Base-by-base conservation (phyloP, 2,329 filamentous ascomycete species). In the Helminthosporium solani region DNA sequence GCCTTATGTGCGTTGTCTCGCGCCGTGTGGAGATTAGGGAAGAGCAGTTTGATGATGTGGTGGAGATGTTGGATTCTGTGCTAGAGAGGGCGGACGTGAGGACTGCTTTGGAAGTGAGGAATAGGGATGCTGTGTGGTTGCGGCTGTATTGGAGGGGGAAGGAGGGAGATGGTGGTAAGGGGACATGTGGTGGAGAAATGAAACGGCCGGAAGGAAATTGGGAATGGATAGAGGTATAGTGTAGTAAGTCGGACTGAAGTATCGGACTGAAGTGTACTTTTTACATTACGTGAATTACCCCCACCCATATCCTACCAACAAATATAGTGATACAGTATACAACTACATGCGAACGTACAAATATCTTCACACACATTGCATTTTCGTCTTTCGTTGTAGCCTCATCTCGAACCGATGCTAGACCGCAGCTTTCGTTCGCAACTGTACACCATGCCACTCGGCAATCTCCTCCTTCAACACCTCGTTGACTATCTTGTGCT, bases 361-460 rank as follows among this genome's bases (percentile, higher is more conserved):
- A 14, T 31, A n/a, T 31, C 14, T 14, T 14, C 25, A 27, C 7
- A 31, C 28, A 31, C 8, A 6, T 6, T 31, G 6, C 14, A 31
- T 12, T 5, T 4, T 12, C 14, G 3, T 14, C 12, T n/a, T 14
- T 14, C 28, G 3, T n/a, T 12, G 7, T 5, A n/a, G n/a, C 28
- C 12, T n/a, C 14, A 12, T 31, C 14, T 31, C 28, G 14, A 6
- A 6, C 14, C 28, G 5, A 31, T 31, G 7, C 28, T 31, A 31
- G 6, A 12, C 28, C 7, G 28, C 28, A 31, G 72, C 80, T 64
- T 78, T 84, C 19, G 88, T 94, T 70, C 83, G 84, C 60, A 95
- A 75, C 74, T 92, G 88, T 49, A 94, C 78, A 7, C 89, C 88
- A 70, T 95, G 88, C 88, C 89, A 94, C 31, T 75, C 74, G 75